These are phyloP conservation scores for Alternaria dauci DNA, from an alignment of 2,329 filamentous ascomycete genomes.

Conservation along the genomic window DNA sequence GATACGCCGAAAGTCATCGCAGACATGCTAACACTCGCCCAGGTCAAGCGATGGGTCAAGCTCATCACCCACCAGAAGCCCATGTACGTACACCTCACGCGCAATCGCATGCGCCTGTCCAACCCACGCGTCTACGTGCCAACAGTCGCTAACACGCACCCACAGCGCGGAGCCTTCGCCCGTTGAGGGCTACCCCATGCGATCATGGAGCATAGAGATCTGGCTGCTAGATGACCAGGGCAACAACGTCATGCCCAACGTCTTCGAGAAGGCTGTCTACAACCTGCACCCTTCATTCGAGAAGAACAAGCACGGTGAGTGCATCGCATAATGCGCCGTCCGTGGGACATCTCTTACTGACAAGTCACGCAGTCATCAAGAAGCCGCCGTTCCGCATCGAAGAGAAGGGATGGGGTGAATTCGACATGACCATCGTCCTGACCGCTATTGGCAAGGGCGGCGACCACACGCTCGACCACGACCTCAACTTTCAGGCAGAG, in stretches of 20 bases:
- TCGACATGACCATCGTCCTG: conserved; percentile 89
- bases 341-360: neutral
- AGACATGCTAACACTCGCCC: conserved; percentile 20
- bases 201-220: conserved; percentile 88
- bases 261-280: conserved; percentile 93
- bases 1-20: neutral
- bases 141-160: conserved; percentile 23
- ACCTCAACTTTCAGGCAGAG: conserved; percentile 86
- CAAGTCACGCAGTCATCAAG: conserved; percentile 64
- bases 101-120: conserved; percentile 23
- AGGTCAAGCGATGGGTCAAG: conserved; percentile 87
- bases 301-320: conserved; percentile 80
- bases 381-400: conserved; percentile 86
- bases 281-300: conserved; percentile 94
- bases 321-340: neutral
- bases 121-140: conserved; percentile 18
- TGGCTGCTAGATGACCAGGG: conserved; percentile 85
- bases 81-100: conserved; percentile 69
- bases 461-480: conserved; percentile 81
- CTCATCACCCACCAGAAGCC: conserved; percentile 90
- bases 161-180: conserved; percentile 79
- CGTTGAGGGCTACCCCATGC: conserved; percentile 89
- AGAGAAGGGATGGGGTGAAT: conserved; percentile 98
- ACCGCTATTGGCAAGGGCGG: conserved; percentile 84
- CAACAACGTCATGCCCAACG: conserved; percentile 79